Conservation (phyloP, 441 rosid species). For the Croton setiger region DNA sequence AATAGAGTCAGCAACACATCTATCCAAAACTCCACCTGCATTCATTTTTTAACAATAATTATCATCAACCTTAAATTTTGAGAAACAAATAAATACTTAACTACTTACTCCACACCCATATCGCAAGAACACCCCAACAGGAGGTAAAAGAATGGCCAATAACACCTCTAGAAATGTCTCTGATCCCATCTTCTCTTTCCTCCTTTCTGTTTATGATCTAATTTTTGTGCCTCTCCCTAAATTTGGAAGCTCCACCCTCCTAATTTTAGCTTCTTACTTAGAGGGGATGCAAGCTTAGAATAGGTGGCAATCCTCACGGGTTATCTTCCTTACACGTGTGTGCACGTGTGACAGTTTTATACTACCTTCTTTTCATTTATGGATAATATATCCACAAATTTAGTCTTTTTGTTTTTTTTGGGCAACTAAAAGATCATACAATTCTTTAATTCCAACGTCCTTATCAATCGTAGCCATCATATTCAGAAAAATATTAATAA, state of each 20-base stretch:
- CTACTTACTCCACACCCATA: constrained; percentile 55
- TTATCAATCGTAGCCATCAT: no score
- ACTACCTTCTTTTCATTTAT: no score
- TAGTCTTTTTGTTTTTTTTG: no score
- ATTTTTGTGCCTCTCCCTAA: constrained; percentile 14
- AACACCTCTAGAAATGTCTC: constrained; percentile 62
- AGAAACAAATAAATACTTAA: neutral
- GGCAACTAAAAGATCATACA: no score
- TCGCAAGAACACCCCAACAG: constrained; percentile 67
- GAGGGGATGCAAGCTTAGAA: no score
- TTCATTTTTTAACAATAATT: neutral
- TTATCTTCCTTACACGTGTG: no score
- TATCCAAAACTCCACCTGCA: constrained; percentile 95
- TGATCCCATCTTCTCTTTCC: constrained; percentile 42
- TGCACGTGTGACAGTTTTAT: no score
- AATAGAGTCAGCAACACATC: constrained; percentile 65
- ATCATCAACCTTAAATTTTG: neutral
- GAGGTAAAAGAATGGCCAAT: constrained; percentile 61
- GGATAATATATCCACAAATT: no score
- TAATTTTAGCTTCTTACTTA: neutral
- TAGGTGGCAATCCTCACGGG: constrained; percentile 12
- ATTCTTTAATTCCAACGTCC: no score
- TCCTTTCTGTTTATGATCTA: neutral
- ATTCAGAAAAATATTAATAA: no score
- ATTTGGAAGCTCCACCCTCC: constrained; percentile 3